These are phyloP conservation scores for Psilocybe azurescens DNA, from an alignment of 768 basidiomycete species.

Conservation along the genomic window DNA sequence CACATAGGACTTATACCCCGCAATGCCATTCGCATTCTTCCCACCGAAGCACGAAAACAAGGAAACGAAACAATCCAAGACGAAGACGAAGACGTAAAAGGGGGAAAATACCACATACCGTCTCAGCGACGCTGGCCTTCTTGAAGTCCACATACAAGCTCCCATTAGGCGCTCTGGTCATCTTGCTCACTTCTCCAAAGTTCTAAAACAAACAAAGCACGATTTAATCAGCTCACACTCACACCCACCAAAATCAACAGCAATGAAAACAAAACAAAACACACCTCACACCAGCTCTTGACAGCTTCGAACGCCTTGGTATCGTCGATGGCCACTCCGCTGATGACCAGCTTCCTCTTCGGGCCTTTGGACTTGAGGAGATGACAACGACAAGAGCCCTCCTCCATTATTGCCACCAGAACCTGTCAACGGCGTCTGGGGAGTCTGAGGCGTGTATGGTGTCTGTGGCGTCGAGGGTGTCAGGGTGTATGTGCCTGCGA, in stretches of 20 bases:
- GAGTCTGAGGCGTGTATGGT: no score
- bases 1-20: background rate
- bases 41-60: background rate
- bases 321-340: slow-evolving; percentile 35
- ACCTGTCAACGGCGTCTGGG: background rate
- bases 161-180: slow-evolving; percentile 31
- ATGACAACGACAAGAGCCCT: background rate
- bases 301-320: slow-evolving; percentile 34
- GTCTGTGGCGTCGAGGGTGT: background rate
- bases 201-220: slow-evolving; percentile 10
- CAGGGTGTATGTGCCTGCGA: background rate
- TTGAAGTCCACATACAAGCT: slow-evolving; percentile 40
- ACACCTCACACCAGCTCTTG: slow-evolving; percentile 39
- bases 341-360: slow-evolving; percentile 38
- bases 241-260: background rate
- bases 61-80: background rate
- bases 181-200: slow-evolving; percentile 39
- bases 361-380: slow-evolving; percentile 9
- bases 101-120: slow-evolving; percentile 29
- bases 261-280: slow-evolving; percentile 7
- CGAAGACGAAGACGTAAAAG: background rate
- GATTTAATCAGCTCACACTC: background rate
- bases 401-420: background rate
- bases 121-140: slow-evolving; percentile 43
- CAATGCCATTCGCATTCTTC: no score